Evolutionary conservation across 2,329 filamentous ascomycete genomes (phyloP).

Genomic region (Aspergillus quadrilineatus): DNA sequence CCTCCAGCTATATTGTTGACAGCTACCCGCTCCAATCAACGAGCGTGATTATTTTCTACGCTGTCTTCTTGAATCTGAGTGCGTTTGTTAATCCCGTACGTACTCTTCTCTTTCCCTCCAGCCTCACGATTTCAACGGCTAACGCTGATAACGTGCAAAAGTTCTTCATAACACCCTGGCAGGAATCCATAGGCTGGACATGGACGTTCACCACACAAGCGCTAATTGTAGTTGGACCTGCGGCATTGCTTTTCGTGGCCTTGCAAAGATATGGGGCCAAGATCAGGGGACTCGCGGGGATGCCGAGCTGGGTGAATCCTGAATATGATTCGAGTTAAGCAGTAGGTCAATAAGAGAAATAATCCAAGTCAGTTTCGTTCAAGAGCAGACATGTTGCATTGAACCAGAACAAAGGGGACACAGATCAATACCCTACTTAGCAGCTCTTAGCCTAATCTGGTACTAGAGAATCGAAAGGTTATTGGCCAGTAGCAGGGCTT

Average conservation of each 20-base stretch:
- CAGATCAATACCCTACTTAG: no score
- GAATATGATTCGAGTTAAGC: slow-evolving; percentile 29
- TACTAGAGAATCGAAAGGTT: not conserved
- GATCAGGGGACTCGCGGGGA: slow-evolving; percentile 38
- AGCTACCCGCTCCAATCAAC: slow-evolving; percentile 57
- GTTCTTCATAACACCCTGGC: slow-evolving; percentile 55
- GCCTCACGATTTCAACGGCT: no score
- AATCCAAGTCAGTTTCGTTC: no score
- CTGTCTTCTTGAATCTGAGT: slow-evolving; percentile 54
- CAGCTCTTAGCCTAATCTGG: no score
- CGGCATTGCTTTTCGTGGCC: slow-evolving; percentile 37
- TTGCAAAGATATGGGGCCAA: slow-evolving; percentile 44
- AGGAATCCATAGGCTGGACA: slow-evolving; percentile 47
- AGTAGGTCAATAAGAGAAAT: no score
- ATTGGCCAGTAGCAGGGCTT: no score
- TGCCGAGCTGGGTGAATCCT: slow-evolving; percentile 50
- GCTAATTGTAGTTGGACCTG: slow-evolving; percentile 46
- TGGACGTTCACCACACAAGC: slow-evolving; percentile 54
- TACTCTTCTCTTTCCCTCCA: not conserved
- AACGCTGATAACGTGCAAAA: slow-evolving; percentile 11
- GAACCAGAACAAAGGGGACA: no score
- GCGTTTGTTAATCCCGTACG: slow-evolving; percentile 47
- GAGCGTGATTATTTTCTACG: slow-evolving; percentile 56
- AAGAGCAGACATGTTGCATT: no score
- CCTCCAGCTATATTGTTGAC: slow-evolving; percentile 56